Evolutionary conservation across 768 basidiomycete species (phyloP).

Genomic region (Albatrellus ellisii): DNA sequence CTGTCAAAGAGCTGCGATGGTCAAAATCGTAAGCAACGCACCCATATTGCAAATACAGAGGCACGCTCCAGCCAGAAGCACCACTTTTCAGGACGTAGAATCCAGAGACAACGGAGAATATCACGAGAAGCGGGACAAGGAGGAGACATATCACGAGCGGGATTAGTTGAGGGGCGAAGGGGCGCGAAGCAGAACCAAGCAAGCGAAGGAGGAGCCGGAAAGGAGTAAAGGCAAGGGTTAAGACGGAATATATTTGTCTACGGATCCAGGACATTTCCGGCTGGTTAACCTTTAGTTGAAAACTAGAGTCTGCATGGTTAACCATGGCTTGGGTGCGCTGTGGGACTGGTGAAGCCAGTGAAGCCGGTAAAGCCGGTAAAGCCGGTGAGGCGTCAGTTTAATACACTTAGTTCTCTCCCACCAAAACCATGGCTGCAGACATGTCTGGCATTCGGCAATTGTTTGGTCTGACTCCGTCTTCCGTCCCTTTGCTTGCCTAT

Average conservation of each 20-base stretch:
- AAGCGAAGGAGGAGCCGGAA: slow-evolving; percentile 15
- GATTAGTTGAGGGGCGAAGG: slow-evolving; percentile 49
- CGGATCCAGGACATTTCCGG: too few species aligned
- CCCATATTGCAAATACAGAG: slow-evolving; percentile 74
- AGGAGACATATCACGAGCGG: slow-evolving; percentile 50
- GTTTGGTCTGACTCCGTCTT: slow-evolving; percentile 39
- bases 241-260: too few species aligned
- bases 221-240: slow-evolving; percentile 9
- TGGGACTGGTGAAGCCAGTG: too few species aligned
- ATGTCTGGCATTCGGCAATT: slow-evolving; percentile 21
- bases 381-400: too few species aligned
- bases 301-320: too few species aligned
- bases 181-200: slow-evolving; percentile 23
- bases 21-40: slow-evolving; percentile 21
- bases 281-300: too few species aligned
- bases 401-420: too few species aligned
- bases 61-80: slow-evolving; percentile 57
- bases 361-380: too few species aligned
- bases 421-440: slow-evolving; percentile 7
- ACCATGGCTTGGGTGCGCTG: too few species aligned
- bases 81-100: slow-evolving; percentile 63
- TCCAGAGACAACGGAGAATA: slow-evolving; percentile 30
- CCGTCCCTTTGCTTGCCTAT: slow-evolving; percentile 29
- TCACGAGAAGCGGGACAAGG: slow-evolving; percentile 39
- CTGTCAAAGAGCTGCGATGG: neutral